Percentiles rank a stretch among this genome's conserved stretches.
Conservation (phyloP, 768 basidiomycete species). For the Termitomyces sp. region DNA sequence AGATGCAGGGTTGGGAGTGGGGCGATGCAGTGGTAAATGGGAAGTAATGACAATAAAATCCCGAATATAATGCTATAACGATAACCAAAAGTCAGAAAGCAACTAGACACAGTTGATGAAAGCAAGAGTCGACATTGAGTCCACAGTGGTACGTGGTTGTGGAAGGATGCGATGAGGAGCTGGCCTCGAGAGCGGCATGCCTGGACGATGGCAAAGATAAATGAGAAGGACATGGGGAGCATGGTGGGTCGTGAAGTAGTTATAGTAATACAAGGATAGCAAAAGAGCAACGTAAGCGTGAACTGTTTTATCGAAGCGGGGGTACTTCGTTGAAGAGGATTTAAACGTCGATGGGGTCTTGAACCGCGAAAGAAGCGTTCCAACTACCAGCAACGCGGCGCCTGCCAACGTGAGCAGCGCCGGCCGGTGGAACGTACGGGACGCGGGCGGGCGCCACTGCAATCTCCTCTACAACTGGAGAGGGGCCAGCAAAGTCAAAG, state of each 20-base stretch:
- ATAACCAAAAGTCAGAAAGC: slow-evolving; percentile 46
- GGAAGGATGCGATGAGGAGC: neutral
- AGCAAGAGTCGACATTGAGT: slow-evolving; percentile 44
- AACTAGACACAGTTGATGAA: slow-evolving; percentile 37
- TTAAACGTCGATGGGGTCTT: slow-evolving; percentile 25
- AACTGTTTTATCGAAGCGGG: neutral
- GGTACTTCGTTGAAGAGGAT: neutral
- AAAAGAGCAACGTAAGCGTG: slow-evolving; percentile 2
- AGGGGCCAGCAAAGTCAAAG: slow-evolving; percentile 9
- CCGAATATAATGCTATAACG: slow-evolving; percentile 13
- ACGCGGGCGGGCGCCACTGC: slow-evolving; percentile 17
- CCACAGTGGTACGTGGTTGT: neutral
- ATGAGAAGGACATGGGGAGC: slow-evolving; percentile 1
- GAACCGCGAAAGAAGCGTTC: slow-evolving; percentile 24
- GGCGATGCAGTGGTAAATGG: slow-evolving; percentile 6
- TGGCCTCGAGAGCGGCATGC: neutral
- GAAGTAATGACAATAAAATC: neutral
- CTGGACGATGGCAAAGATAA: neutral
- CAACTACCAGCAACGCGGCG: slow-evolving; percentile 57
- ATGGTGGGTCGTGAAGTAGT: slow-evolving; percentile 8
- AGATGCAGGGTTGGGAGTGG: slow-evolving; percentile 4
- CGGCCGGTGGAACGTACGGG: slow-evolving; percentile 52
- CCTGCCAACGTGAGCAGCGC: slow-evolving; percentile 44
- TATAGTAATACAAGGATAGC: slow-evolving; percentile 13
- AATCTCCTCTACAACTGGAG: slow-evolving; percentile 12